Evolutionary conservation across 1,284 basidiomycete species (phyloP), one percentile per base, ranked within the genome.

Genomic region (Neonothopanus nambi): DNA sequence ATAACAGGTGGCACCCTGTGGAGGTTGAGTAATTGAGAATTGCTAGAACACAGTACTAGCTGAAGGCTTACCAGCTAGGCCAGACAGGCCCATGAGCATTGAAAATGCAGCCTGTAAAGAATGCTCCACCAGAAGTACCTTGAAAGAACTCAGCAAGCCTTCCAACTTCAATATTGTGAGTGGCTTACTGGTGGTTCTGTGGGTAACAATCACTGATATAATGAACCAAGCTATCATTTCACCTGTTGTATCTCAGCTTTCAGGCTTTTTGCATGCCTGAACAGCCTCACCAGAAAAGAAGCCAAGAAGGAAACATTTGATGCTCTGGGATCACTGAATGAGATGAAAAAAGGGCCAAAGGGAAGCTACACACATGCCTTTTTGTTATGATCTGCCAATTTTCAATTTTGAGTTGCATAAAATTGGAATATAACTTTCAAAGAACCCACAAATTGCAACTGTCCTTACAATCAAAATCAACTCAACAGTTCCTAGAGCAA

Each of bases 391-490:
- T 45, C 43, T 45, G 13, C 17, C n/a, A 43, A 8, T 28, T 47
- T 18, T 13, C 17, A 11, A 20, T 9, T 11, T 36, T 35, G 36
- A 15, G 3, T 20, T 11, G 20, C 5, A 36, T 20, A 12, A 20
- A 13, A 18, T 37, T 15, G 13, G 20, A 6, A 36, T 9, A 21
- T 15, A 36, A 4, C n/a, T n/a, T n/a, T n/a, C n/a, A n/a, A 23
- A 9, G 17, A 23, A 48, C 61, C 47, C 45, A 65, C 63, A 63
- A 15, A 65, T 57, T 26, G 61, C 59, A 4, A 53, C 20, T 12
- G 59, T 55, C 21, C 63, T 57, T 21, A 65, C 49, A 17, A 65
- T 52, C 5, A 65, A 60, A n/a, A 65, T 65, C 12, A 57, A 48
- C 23, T 65, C 60, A 3, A 62, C 60, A 6, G 59, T 56, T 24